Evolutionary conservation across 2,329 filamentous ascomycete genomes (phyloP).

Genomic region (Albifimbria verrucaria): DNA sequence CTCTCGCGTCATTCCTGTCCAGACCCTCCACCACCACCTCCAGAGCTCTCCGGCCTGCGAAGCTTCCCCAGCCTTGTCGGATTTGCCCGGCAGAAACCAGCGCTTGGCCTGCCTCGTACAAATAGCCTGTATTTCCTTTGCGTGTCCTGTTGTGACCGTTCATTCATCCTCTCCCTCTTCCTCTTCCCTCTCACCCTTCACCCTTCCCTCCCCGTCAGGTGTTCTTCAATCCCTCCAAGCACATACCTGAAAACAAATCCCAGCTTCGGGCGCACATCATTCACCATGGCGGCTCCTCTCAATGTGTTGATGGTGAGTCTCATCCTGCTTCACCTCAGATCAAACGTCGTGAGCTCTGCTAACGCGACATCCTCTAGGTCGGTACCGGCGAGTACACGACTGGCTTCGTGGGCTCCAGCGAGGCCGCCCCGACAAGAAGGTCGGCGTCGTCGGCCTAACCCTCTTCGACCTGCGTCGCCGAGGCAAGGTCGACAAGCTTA

Average conservation of each 20-base stretch:
- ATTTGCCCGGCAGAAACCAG: not conserved
- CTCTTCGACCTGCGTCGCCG: conserved; percentile 84
- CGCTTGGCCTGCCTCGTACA: conserved; percentile 9
- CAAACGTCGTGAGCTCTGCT: conserved; percentile 1
- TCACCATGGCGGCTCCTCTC: conserved; percentile 50
- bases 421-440: conserved; percentile 93
- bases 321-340: not conserved
- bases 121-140: not conserved
- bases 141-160: conserved; percentile 23
- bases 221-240: not conserved
- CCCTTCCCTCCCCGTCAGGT: not conserved
- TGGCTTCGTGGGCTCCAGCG: conserved; percentile 81
- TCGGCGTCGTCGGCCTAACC: conserved; percentile 87
- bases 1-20: not conserved
- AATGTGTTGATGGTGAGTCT: conserved; percentile 64
- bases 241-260: conserved; percentile 6
- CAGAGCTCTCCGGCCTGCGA: no score
- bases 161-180: conserved; percentile 26
- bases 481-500: conserved; percentile 81
- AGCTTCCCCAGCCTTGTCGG: conserved; percentile 2
- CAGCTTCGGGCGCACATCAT: conserved; percentile 1
- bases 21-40: not conserved
- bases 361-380: conserved; percentile 46
- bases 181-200: not conserved
- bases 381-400: conserved; percentile 97